Evolutionary conservation across 352 stramenopile genomes (phyloP).

Genomic region (Globisporangium cystogenes): DNA sequence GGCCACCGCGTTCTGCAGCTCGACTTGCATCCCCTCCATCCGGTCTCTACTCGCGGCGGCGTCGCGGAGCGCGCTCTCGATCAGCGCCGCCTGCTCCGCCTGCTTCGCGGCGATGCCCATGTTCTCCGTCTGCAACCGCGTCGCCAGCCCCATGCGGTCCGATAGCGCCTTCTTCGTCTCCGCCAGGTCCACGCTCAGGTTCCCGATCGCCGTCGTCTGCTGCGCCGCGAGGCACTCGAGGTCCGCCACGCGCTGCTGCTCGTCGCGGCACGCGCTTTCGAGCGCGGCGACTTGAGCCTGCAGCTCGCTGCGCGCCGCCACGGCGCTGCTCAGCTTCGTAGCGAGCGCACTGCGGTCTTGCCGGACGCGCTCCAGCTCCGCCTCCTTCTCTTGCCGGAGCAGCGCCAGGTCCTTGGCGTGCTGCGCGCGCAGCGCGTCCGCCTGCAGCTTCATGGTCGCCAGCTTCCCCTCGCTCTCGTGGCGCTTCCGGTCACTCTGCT

Average conservation of each 20-base stretch:
- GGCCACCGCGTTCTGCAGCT: conserved; percentile 47
- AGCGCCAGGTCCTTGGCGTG: conserved; percentile 59
- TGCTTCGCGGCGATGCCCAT: conserved; percentile 78
- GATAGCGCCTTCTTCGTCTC: conserved; percentile 84
- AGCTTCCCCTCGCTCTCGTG: conserved; percentile 50
- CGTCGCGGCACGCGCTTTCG: conserved; percentile 28
- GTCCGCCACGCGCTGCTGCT: conserved; percentile 31
- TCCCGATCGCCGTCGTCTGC: conserved; percentile 54
- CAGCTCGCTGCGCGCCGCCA: conserved; percentile 23
- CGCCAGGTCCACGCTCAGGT: conserved; percentile 65
- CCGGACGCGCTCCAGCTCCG: conserved; percentile 40
- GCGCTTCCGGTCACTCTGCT: conserved; percentile 46
- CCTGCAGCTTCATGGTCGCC: conserved; percentile 35
- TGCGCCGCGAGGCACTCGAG: conserved; percentile 42
- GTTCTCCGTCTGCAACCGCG: conserved; percentile 80
- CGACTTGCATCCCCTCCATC: conserved; percentile 38
- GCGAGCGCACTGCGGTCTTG: conserved; percentile 23
- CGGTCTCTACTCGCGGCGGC: conserved; percentile 32
- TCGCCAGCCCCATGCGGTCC: conserved; percentile 73
- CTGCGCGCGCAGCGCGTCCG: conserved; percentile 47
- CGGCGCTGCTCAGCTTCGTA: conserved; percentile 20
- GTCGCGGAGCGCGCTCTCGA: conserved; percentile 65
- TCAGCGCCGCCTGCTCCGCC: conserved; percentile 67
- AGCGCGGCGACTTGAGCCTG: conserved; percentile 22
- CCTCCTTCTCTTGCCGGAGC: conserved; percentile 54